Conservation (phyloP, 371 early-diverging fungal species). For the Apophysomyces ossiformis region DNA sequence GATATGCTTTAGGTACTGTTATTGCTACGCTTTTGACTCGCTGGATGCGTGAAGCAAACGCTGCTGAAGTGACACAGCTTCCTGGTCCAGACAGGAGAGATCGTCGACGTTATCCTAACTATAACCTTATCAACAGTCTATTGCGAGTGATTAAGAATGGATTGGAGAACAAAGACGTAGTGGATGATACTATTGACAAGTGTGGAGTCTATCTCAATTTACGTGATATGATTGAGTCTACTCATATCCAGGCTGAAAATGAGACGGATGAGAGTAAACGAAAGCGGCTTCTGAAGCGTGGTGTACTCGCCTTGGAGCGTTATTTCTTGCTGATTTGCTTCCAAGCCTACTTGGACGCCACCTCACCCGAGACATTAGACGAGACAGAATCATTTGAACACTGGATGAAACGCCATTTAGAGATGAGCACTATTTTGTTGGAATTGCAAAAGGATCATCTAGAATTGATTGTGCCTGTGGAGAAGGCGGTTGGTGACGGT, state of each 20-base stretch:
- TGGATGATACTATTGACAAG: constrained; percentile 64
- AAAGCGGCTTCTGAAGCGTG: constrained; percentile 40
- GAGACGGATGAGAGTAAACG: constrained; percentile 39
- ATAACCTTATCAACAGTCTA: constrained; percentile 69
- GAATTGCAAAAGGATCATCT: constrained; percentile 49
- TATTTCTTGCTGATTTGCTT: constrained; percentile 74
- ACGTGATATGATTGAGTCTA: constrained; percentile 59
- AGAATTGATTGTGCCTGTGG: constrained; percentile 58
- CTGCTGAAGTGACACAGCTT: constrained; percentile 3
- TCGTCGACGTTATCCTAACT: constrained; percentile 44
- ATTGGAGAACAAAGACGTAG: constrained; percentile 61
- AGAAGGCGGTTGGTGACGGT: constrained; percentile 63
- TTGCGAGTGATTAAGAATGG: constrained; percentile 70
- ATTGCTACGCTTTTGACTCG: constrained; percentile 59
- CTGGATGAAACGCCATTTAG: constrained; percentile 68
- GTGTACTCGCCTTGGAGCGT: constrained; percentile 52
- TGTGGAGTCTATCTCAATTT: constrained; percentile 54
- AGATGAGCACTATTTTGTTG: constrained; percentile 62
- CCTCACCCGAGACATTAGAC: constrained; percentile 38
- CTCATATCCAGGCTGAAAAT: constrained; percentile 55
- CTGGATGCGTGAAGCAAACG: constrained; percentile 47
- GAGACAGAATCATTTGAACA: constrained; percentile 56
- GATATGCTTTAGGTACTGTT: constrained; percentile 34
- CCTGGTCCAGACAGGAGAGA: not conserved
- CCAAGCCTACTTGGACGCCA: constrained; percentile 57